These are phyloP conservation scores for Talaromyces atroroseus DNA, from an alignment of 2,329 filamentous ascomycete genomes.

Conservation along the genomic window DNA sequence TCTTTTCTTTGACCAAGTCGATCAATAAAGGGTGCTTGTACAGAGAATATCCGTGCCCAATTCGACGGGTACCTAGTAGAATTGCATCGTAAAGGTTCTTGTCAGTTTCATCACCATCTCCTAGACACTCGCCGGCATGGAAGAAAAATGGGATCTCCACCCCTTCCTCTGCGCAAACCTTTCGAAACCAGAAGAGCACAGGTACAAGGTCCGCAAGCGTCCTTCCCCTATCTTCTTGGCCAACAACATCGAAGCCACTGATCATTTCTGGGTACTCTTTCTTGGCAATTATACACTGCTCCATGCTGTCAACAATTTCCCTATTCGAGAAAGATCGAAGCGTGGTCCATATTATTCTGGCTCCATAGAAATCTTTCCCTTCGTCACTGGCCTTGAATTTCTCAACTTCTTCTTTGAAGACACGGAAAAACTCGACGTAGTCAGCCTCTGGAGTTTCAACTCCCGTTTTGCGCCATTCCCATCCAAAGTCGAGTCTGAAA, in stretches of 20 bases:
- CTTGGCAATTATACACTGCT: constrained; percentile 79
- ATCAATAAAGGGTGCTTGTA: constrained; percentile 88
- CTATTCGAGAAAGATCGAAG: constrained; percentile 61
- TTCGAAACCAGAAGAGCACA: constrained; percentile 88
- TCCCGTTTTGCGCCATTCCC: constrained; percentile 62
- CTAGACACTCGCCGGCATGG: constrained; percentile 84
- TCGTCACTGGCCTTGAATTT: constrained; percentile 66
- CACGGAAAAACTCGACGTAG: constrained; percentile 64
- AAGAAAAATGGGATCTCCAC: constrained; percentile 92
- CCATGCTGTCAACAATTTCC: constrained; percentile 72
- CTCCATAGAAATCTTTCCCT: constrained; percentile 75
- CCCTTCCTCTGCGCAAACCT: constrained; percentile 69
- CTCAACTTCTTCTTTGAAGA: constrained; percentile 71
- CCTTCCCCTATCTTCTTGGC: constrained; percentile 75
- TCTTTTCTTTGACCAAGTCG: constrained; percentile 81
- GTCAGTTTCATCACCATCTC: constrained; percentile 70
- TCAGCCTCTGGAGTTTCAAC: constrained; percentile 61
- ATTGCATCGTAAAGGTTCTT: constrained; percentile 86
- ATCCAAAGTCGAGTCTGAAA: constrained; percentile 67
- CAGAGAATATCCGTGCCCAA: constrained; percentile 82
- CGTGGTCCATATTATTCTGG: constrained; percentile 78
- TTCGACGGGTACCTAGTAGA: constrained; percentile 76
- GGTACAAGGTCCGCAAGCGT: constrained; percentile 72
- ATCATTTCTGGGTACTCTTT: constrained; percentile 71
- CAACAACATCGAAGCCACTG: constrained; percentile 83